Evolutionary conservation across 208 protist genomes (phyloP).

Genomic region (Trypanosoma cruzi): DNA sequence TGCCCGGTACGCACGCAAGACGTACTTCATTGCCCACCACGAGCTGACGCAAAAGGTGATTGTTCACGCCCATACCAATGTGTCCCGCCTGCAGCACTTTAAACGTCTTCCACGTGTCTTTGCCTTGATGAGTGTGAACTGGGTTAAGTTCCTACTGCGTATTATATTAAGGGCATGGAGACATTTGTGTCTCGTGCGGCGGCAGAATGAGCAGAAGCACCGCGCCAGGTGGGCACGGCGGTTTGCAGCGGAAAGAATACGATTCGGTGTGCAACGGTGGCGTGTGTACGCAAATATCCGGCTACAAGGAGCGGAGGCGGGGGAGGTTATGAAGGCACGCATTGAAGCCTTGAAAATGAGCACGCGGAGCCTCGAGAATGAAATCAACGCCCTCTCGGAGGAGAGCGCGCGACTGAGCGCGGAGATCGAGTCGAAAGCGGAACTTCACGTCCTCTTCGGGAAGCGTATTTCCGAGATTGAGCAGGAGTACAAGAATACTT

Average conservation of each 20-base stretch:
- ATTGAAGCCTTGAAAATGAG: conserved; percentile 39
- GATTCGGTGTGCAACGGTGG: conserved; percentile 50
- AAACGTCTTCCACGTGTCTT: conserved; percentile 60
- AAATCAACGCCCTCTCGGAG: conserved; percentile 41
- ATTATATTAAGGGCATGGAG: conserved; percentile 64
- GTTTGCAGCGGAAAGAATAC: conserved; percentile 51
- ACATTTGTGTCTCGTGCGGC: conserved; percentile 45
- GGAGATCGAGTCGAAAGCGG: conserved; percentile 39
- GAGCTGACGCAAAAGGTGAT: conserved; percentile 49
- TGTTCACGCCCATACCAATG: conserved; percentile 45
- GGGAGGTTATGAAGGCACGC: conserved; percentile 36
- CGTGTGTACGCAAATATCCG: conserved; percentile 54
- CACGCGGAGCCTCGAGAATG: conserved; percentile 39
- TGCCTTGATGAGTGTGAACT: conserved; percentile 47
- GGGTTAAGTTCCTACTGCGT: conserved; percentile 57
- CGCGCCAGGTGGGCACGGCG: conserved; percentile 61
- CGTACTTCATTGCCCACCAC: conserved; percentile 75
- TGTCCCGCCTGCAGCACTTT: conserved; percentile 49
- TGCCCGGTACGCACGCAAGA: conserved; percentile 60
- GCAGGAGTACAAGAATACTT: conserved; percentile 44
- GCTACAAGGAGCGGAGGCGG: conserved; percentile 30
- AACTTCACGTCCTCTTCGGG: conserved; percentile 36
- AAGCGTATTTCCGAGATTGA: conserved; percentile 39
- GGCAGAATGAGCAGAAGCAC: conserved; percentile 55
- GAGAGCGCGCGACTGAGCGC: conserved; percentile 37